Evolutionary conservation across 345 rosid species (phyloP), one percentile per base, ranked within the genome.

Genomic region (Aquilaria yunnanensis): DNA sequence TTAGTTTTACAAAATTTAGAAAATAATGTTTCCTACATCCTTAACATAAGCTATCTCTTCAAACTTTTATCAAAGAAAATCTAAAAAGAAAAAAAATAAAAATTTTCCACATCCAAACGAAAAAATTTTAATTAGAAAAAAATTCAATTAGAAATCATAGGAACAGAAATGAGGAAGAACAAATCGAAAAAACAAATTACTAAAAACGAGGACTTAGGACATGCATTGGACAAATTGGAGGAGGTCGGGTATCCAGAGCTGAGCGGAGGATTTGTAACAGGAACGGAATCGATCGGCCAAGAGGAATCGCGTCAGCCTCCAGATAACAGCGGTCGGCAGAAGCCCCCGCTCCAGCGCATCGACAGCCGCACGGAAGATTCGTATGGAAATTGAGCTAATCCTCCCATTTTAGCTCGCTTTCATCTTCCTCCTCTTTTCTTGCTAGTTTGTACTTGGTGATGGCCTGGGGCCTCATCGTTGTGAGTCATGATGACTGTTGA

Each of bases 231-330:
- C 75, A 68, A 92, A 87, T 0, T 65, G 76, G 72, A 92, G 75
- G 69, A 87, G 98, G 54, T 87, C 75, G 13, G 81, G 65, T 55
- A 84, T 91, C 72, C 89, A 96, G 49, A 76, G 74, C 23, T 87
- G 79, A 56, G 83, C 67, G 33, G 88, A 75, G 47, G 84, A 56
- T 70, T 72, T 80, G 81, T 81, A 77, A 65, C 86, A 62, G 67
- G 89, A 85, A 51, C 91, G 90, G 58, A 92, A 96, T 23, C 96
- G 88, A 57, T 68, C 65, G 32, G 91, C 83, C 52, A 92, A 69
- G 64, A 84, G 91, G 32, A 85, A 55, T 34, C 93, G 85, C 2
- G 92, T 89, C 10, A 89, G 78, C 59, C 80, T 72, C 56, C 96
- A 67, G 3, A 87, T 48, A 56, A 87, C 75, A 23, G 75, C 70